Conservation (phyloP, 148 eudicot genomes). For the Nyssa sinensis region DNA sequence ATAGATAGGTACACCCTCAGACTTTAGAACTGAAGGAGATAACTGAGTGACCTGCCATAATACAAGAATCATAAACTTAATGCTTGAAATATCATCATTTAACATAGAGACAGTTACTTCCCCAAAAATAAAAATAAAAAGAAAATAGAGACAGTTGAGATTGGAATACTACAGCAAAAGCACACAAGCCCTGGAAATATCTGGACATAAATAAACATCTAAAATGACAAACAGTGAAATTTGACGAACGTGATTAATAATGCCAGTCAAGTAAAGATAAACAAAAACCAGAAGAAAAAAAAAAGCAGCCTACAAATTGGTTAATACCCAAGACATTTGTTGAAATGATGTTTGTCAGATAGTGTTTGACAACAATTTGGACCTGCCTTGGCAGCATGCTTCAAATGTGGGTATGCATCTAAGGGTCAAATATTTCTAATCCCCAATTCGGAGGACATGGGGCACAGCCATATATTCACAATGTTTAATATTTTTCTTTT, state of each 20-base stretch:
- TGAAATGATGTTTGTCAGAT: background rate
- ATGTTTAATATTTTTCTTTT: no score
- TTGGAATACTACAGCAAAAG: background rate
- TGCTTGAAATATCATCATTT: background rate
- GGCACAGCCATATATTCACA: no score
- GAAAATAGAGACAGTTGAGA: background rate
- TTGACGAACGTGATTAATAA: no score
- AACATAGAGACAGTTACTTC: background rate
- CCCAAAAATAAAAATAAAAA: no score
- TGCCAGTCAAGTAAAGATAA: background rate
- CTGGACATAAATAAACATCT: background rate
- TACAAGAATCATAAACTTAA: constrained; percentile 1
- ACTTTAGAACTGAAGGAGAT: constrained; percentile 54
- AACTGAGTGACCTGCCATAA: constrained; percentile 56
- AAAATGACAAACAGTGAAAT: background rate
- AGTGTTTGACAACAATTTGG: background rate
- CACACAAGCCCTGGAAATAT: background rate
- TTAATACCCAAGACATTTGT: background rate
- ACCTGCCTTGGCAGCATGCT: no score
- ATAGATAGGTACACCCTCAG: constrained; percentile 60
- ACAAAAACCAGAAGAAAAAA: background rate
- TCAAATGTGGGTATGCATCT: no score
- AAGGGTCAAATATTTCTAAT: no score
- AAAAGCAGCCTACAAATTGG: no score
- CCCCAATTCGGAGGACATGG: no score